Percentiles rank a stretch among this genome's conserved stretches.
Conservation (phyloP, 805 yeast species). For the Cyberlindnera suaveolens region DNA sequence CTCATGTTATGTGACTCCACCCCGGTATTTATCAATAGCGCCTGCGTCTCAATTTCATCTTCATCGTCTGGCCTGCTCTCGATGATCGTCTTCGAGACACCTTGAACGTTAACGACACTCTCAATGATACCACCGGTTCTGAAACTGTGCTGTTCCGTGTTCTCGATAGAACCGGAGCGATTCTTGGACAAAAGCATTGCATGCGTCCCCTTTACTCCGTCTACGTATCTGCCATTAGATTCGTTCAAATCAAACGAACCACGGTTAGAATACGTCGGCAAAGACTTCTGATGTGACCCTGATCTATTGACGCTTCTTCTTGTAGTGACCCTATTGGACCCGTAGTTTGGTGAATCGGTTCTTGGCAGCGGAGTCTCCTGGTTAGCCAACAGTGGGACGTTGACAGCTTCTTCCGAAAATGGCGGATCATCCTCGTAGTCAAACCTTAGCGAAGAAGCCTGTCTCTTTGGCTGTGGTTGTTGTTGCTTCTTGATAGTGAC, state of each 20-base stretch:
- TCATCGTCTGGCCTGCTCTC: constrained; percentile 48
- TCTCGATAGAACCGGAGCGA: constrained; percentile 4
- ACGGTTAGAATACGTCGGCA: not conserved
- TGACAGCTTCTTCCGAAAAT: constrained; percentile 1
- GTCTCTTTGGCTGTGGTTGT: constrained; percentile 9
- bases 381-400: constrained; percentile 1
- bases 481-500: constrained; percentile 65
- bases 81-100: constrained; percentile 80
- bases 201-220: not conserved
- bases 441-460: constrained; percentile 9
- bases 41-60: constrained; percentile 5
- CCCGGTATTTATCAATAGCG: constrained; percentile 2
- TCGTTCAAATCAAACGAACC: not conserved
- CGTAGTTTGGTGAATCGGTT: constrained; percentile 19
- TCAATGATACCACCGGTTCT: constrained; percentile 54
- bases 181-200: not conserved
- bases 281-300: not conserved
- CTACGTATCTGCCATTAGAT: not conserved
- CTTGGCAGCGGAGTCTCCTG: constrained; percentile 6
- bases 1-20: not conserved
- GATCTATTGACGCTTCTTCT: not conserved
- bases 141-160: constrained; percentile 18
- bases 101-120: constrained; percentile 75
- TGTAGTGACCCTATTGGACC: constrained; percentile 8
- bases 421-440: constrained; percentile 15